Evolutionary conservation across 2,329 filamentous ascomycete species (phyloP), one percentile per base, ranked within the genome.

Genomic region (Cordyceps tenuipes): DNA sequence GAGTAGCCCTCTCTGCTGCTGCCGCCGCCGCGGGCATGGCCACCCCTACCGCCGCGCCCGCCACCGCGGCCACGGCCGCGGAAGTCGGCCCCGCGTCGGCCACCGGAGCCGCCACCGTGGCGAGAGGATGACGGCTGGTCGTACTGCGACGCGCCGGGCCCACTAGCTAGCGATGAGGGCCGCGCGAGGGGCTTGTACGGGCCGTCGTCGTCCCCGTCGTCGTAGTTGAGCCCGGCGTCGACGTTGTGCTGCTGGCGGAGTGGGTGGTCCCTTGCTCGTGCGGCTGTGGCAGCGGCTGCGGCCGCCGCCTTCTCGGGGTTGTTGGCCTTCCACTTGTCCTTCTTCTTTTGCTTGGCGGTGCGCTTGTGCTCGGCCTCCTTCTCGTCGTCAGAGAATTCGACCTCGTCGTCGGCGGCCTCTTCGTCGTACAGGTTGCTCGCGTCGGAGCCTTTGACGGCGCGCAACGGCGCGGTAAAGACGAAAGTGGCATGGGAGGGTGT

Each of bases 351-450:
- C 73, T 91, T 91, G 57, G 84, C 67, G 62, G 81, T 80, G 60
- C 82, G 77, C 75, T 88, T 95, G 70, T 91, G 85, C 66, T 91
- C 90, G 8, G 88, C 88, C 73, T 99, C 94, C 66, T 90, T 89
- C 74, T 99, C 94, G 68, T 99, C 94, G 66, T 99, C 94, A 0
- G 93, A 97, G 71, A 97, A 97, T 70, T 97, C 94, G 66, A 91
- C 83, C 70, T 97, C 93, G 43, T 96, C 90, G 36, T 89, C 87
- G 17, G 77, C 85, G 8, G 91, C 82, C 75, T 97, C 93, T 72
- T 99, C 94, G 66, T 97, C 94, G 72, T 96, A 89, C 59, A 96
- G 81, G 70, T 97, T 97, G 56, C 91, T 96, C 9, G 94, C 93
- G 72, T 99, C 94, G 10, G 91, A 94, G 62, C 91, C 91, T 75